Conservation (phyloP, 2,329 filamentous ascomycete species). For the Fusarium dlaminii region DNA sequence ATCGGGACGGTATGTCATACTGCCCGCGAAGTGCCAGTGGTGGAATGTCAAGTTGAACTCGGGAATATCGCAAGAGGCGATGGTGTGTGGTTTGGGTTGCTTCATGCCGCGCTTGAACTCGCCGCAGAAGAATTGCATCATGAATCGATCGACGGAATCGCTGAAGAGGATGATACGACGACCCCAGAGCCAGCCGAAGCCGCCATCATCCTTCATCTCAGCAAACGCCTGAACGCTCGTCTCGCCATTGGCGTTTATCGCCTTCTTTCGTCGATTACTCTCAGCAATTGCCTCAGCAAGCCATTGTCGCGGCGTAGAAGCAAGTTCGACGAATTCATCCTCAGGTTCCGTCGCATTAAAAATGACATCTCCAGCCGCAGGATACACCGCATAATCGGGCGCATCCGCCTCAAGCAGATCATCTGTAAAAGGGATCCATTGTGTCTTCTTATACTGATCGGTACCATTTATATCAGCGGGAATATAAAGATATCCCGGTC, state of each 20-base stretch:
- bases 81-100: constrained; percentile 21
- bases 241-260: neutral
- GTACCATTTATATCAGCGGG: constrained; percentile 48
- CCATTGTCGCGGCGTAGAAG: constrained; percentile 32
- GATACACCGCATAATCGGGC: constrained; percentile 55
- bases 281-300: constrained; percentile 23
- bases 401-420: constrained; percentile 69
- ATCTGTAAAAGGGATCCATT: constrained; percentile 30
- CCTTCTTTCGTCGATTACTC: constrained; percentile 17
- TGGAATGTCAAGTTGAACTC: constrained; percentile 30
- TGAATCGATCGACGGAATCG: constrained; percentile 35
- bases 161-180: constrained; percentile 32
- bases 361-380: constrained; percentile 59
- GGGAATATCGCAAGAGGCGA: constrained; percentile 26
- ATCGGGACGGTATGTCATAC: constrained; percentile 25
- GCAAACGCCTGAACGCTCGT: neutral
- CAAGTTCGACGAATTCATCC: neutral
- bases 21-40: constrained; percentile 33
- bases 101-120: constrained; percentile 27
- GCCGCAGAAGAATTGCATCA: constrained; percentile 35
- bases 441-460: constrained; percentile 69
- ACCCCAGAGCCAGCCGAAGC: constrained; percentile 36
- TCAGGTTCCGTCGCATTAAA: constrained; percentile 70
- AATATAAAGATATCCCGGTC: constrained; percentile 67
- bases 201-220: constrained; percentile 21